Conservation (phyloP, 768 basidiomycete genomes). For the Lentinus brumalis region DNA sequence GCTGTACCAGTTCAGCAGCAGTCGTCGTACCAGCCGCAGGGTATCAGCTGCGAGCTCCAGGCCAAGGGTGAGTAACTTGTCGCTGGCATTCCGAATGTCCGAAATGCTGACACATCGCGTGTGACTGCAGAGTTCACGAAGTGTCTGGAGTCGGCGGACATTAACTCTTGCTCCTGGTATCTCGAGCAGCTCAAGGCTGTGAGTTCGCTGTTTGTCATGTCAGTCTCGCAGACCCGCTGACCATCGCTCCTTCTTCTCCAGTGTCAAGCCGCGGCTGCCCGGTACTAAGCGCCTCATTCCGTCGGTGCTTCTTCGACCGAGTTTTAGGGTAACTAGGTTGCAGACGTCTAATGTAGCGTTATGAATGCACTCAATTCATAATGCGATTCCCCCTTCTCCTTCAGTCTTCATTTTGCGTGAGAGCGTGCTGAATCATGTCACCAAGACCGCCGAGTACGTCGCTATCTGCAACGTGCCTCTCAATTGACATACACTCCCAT, state of each 20-base stretch:
- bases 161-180: conserved; percentile 82
- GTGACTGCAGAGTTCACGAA: conserved; percentile 69
- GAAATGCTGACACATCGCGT: not conserved
- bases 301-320: not conserved
- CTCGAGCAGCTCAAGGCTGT: conserved; percentile 88
- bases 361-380: not conserved
- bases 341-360: conserved; percentile 2
- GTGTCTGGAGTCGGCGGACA: conserved; percentile 81
- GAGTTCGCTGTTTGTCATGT: conserved; percentile 34
- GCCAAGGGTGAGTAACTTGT: conserved; percentile 63
- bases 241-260: conserved; percentile 30
- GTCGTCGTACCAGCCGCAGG: conserved; percentile 50
- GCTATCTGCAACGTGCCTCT: not conserved
- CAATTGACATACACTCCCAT: not conserved
- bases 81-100: conserved; percentile 2
- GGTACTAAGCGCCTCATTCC: conserved; percentile 38
- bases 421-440: not conserved
- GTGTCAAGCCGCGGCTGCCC: conserved; percentile 78
- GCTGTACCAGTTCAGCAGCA: conserved; percentile 51
- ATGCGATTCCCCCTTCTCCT: not conserved
- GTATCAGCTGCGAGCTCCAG: conserved; percentile 69
- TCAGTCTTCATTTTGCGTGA: not conserved
- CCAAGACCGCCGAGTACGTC: not conserved
- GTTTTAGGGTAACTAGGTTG: not conserved
- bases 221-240: not conserved